Base-by-base conservation (phyloP, 2,329 filamentous ascomycete genomes). In the Mollisia scopiformis region DNA sequence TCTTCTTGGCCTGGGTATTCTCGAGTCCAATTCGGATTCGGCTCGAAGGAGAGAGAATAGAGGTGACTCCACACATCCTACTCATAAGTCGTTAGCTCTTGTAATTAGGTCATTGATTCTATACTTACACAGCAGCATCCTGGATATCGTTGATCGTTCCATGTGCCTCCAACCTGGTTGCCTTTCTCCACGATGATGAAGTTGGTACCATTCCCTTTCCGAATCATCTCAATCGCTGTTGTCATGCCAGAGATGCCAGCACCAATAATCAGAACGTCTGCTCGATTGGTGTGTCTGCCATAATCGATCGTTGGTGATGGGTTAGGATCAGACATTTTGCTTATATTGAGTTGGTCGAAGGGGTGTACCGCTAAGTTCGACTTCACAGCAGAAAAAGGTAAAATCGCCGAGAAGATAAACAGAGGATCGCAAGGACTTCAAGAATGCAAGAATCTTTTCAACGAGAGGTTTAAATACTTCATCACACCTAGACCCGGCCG, bases 1-100 rank as follows among this genome's bases (percentile, higher is more conserved):
- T 88, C 85, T 68, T 86, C 82, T 66, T 88, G 84, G 0, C 82
- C 81, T 0, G 85, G 82, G 66, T 85, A 87, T 56, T 83, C 77
- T 31, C 83, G 73, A 0, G 81, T 80, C 84, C 85, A 86, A 64
- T 81, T 76, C 3, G 82, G 74, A 57, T 85, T 86, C 56, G 84
- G 82, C 43, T 84, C 84, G 64, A 87, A 87, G 11, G 80, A 84
- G 69, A 80, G 85, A 51, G 78, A 83, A 73, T 87, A 87, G 2
- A 87, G 74, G 51, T 79, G 74, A 33, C 78, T 82, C 77, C 78
- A 82, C 10, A 85, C 81, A 21, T 71, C 60, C 49, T 58, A 28
- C 7, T 46, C 14, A 28, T n/a, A 13, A 8, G 46, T 27, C n/a
- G 16, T 59, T 33, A 39, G 39, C 23, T 57, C 8, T 13, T 47